These are phyloP conservation scores for Aristolochia fimbriata DNA, from an alignment of 164 flowering plant species.

Conservation along the genomic window DNA sequence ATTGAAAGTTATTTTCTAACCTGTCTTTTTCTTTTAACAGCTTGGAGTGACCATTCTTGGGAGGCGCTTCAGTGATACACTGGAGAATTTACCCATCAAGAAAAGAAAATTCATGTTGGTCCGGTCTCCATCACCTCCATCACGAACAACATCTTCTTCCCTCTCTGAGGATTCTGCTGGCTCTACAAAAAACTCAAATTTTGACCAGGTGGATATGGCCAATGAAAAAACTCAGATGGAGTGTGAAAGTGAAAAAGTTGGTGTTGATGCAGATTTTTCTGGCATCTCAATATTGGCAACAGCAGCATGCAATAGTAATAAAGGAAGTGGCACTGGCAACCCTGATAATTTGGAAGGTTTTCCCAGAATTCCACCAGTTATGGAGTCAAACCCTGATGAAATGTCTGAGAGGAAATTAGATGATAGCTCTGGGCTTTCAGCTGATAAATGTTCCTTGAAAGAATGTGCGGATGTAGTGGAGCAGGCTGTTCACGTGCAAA, in stretches of 20 bases:
- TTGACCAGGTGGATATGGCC: neutral
- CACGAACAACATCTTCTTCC: conserved; percentile 17
- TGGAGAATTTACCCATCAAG: conserved; percentile 60
- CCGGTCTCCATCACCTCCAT: conserved; percentile 38
- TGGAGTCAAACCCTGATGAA: conserved; percentile 3
- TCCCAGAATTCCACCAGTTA: conserved; percentile 4
- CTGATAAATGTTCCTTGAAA: conserved; percentile 9
- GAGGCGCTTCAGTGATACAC: conserved; percentile 33
- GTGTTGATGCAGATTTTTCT: conserved; percentile 37
- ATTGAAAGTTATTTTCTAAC: neutral
- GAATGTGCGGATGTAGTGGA: neutral
- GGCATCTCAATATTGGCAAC: conserved; percentile 65
- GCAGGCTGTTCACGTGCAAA: neutral
- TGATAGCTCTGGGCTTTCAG: conserved; percentile 8
- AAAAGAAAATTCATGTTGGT: conserved; percentile 41
- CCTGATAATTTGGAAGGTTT: conserved; percentile 16
- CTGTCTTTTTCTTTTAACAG: conserved; percentile 24
- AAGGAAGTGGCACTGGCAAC: conserved; percentile 14
- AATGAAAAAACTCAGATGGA: conserved; percentile 1
- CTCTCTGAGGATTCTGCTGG: conserved; percentile 14
- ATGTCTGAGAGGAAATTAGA: too few species aligned
- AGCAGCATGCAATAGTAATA: conserved; percentile 44
- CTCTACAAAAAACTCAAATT: neutral
- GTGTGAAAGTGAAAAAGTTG: conserved; percentile 10
- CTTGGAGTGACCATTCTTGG: conserved; percentile 42